Base-by-base conservation (phyloP, 371 early-diverging fungal species). In the Antonospora locustae region DNA sequence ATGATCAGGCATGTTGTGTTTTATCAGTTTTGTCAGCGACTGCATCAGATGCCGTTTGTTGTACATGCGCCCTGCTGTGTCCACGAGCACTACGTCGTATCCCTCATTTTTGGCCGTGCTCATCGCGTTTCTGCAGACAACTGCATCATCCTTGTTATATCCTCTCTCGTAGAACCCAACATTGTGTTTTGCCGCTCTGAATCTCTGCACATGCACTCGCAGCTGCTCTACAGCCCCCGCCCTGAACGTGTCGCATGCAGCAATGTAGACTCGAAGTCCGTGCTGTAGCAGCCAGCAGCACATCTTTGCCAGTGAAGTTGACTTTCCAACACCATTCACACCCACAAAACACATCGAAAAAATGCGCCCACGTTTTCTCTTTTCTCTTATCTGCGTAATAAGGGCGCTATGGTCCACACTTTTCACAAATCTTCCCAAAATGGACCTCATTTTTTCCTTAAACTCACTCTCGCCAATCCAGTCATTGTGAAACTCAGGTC, bases 1-100 rank as follows among this genome's bases (percentile, higher is more conserved):
- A 76, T 91, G 90, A 77, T 93, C 88, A 0, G 93, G 92, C 34
- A 81, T 80, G 70, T 93, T 94, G 14, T 84, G 80, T 14, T 84
- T 77, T 3, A 92, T 90, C 24, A 97, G 37, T 76, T 90, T 90
- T 19, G 90, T 83, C 46, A 97, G 74, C 2, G 90, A 85, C 11
- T 86, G 78, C 97, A 97, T 97, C 65, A 94, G 72, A 5, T 90
- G 87, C 67, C 86, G 87, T 58, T 94, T 94, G 65, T 90, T 90
- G 67, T 94, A 94, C 97, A 94, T 97, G 50, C 97, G 81, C 3
- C 98, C 98, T 7, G 95, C 95, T 1, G 98, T 97, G 72, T 97
- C 98, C 30, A 97, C 86, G 37, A 97, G 76, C 5, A 94, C 90
- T 3, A 93, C 92, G 74, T 97, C 95, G 68, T 84, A 92, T 0